These are phyloP conservation scores for Suhomyces bolitotheri DNA, from an alignment of 1,139 yeast species.

Conservation along the genomic window DNA sequence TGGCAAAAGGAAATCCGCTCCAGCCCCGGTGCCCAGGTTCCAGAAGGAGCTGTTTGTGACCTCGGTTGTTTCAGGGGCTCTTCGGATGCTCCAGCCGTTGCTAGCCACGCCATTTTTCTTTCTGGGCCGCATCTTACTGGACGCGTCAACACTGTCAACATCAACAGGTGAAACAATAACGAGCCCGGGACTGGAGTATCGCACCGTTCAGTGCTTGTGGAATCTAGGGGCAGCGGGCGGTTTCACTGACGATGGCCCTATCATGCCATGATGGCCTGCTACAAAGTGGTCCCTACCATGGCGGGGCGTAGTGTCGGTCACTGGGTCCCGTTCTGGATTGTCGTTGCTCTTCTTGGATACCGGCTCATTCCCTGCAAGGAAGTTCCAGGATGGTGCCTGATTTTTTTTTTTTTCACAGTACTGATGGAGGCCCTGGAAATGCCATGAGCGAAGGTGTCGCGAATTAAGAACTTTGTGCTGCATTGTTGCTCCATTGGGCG, in stretches of 20 bases:
- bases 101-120: not conserved
- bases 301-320: no score
- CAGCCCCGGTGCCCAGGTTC: no score
- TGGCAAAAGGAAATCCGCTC: no score
- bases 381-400: no score
- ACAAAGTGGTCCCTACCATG: no score
- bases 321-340: no score
- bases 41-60: not conserved
- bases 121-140: not conserved
- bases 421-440: no score
- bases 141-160: constrained; percentile 3
- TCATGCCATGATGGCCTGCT: no score
- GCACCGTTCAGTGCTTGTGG: not conserved
- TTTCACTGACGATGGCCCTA: no score
- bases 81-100: not conserved
- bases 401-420: no score
- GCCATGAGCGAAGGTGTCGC: constrained; percentile 3
- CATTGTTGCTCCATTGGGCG: constrained; percentile 2
- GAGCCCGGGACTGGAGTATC: constrained; percentile 2
- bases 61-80: not conserved
- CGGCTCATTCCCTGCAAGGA: no score
- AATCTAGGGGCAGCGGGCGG: not conserved
- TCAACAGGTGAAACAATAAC: constrained; percentile 8
- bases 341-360: no score
- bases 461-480: constrained; percentile 6